Evolutionary conservation across 352 stramenopile species (phyloP).

Genomic region (Pythium insidiosum): DNA sequence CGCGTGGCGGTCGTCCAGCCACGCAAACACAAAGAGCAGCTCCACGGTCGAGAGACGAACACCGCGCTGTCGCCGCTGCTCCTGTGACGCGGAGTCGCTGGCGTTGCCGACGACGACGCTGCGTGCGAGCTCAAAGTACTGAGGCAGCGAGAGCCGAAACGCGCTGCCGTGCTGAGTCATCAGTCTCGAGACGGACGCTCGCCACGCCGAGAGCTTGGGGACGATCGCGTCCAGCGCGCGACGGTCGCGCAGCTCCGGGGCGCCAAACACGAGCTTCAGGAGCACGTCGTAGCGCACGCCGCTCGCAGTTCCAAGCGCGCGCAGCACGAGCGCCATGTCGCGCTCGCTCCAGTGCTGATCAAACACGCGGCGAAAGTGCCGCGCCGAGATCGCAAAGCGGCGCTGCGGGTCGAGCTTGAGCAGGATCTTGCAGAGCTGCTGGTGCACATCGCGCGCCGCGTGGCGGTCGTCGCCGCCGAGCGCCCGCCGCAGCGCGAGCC

Average conservation of each 20-base stretch:
- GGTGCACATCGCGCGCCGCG: slow-evolving; percentile 23
- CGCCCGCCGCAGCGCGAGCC: slow-evolving; percentile 20
- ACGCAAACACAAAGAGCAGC: no score
- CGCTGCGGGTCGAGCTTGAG: slow-evolving; percentile 30
- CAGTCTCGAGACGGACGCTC: no score
- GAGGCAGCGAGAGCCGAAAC: no score
- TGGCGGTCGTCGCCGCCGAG: slow-evolving; percentile 20
- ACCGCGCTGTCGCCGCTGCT: no score
- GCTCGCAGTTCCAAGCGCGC: slow-evolving; percentile 6
- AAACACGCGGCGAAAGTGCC: slow-evolving; percentile 41
- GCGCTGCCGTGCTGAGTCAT: no score
- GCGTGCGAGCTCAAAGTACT: no score
- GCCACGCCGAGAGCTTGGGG: slow-evolving; percentile 20
- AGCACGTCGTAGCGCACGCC: slow-evolving; percentile 43
- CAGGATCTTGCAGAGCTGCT: slow-evolving; percentile 44
- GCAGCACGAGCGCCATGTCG: slow-evolving; percentile 23
- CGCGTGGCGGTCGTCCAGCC: no score
- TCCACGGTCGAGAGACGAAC: no score
- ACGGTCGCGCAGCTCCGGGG: slow-evolving; percentile 20
- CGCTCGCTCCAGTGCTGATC: slow-evolving; percentile 27
- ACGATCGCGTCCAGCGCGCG: slow-evolving; percentile 7
- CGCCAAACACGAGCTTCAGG: slow-evolving; percentile 39
- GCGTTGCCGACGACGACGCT: no score
- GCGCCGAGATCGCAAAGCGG: slow-evolving; percentile 23
- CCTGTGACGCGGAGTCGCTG: no score